Base-by-base conservation (phyloP, 2,329 filamentous ascomycete genomes). In the Beauveria brongniartii region DNA sequence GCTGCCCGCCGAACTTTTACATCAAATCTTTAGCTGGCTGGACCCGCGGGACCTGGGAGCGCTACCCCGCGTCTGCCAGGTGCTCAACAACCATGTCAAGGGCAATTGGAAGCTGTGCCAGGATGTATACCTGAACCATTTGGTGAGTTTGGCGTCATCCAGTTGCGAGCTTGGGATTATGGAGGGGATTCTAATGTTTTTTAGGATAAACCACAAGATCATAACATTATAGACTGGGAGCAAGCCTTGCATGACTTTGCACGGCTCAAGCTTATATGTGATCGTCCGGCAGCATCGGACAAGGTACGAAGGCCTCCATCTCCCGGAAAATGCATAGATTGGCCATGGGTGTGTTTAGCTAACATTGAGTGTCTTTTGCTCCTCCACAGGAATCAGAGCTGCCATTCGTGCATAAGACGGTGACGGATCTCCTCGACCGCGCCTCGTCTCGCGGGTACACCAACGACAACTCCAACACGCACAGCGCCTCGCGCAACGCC, bases 1-100 rank as follows among this genome's bases (percentile, higher is more conserved):
- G 48, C 78, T 88, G 24, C 85, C 86, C 9, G 77, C 81, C 7
- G 87, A 90, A 75, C 78, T 89, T 47, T 69, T 89, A 28, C 82
- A 87, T 67, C 75, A 80, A 67, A 82, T 90, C 64, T 75, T 90
- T 64, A 72, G 70, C 61, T 77, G 79, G 65, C 76, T 88, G 43
- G 72, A 81, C 30, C 82, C 84, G 1, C 70, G 72, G 46, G 86
- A 89, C 64, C 72, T 90, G 9, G 75, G 77, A 1, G 69, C 72
- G 8, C 68, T 89, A 50, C 77, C 79, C 43, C 72, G 70, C 62
- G 80, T 80, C 52, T 88, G 82, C 69, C 77, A 73, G 20, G 69
- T 67, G 12, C 73, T 92, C 52, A 72, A 82, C 62, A 70, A 74
- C 40, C 82, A 84, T 64, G 76, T 89, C 57, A 77, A 74, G 54